Evolutionary conservation across 192 early-diverging fungal species (phyloP).

Genomic region (Dispira parvispora): DNA sequence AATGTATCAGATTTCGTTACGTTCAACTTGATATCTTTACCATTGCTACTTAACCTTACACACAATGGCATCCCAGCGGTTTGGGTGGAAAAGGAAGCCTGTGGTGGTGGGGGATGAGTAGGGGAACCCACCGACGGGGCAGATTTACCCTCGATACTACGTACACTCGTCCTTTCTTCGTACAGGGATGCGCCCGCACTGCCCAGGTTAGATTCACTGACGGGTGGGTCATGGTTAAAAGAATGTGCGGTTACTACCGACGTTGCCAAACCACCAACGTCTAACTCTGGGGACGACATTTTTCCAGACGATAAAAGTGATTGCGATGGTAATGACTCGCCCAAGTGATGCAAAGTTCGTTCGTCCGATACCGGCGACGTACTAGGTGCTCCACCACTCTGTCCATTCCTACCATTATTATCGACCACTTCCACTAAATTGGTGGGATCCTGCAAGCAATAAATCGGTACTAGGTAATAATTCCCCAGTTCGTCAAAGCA

Average conservation of each 20-base stretch:
- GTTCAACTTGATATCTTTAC: neutral
- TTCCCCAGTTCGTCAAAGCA: conserved; percentile 65
- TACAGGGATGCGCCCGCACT: neutral
- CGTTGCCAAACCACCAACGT: too few species aligned
- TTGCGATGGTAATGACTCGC: too few species aligned
- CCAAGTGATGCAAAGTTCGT: too few species aligned
- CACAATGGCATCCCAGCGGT: neutral
- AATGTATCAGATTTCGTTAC: neutral
- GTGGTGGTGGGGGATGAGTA: neutral
- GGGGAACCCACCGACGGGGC: neutral
- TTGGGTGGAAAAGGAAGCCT: neutral
- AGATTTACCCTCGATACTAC: too few species aligned
- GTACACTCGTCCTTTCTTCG: neutral
- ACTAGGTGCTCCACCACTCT: too few species aligned
- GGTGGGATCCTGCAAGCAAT: conserved; percentile 38
- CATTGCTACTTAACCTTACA: neutral
- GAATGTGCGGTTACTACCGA: too few species aligned
- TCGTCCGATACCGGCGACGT: too few species aligned
- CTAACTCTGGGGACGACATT: too few species aligned
- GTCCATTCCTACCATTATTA: too few species aligned
- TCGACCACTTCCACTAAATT: conserved; percentile 23
- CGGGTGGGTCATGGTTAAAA: neutral
- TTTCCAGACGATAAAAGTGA: too few species aligned
- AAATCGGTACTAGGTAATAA: conserved; percentile 45
- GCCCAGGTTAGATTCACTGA: neutral